phyloP scores from a whole-genome alignment of 768 basidiomycete species.

The Cystofilobasidium ferigula region DNA sequence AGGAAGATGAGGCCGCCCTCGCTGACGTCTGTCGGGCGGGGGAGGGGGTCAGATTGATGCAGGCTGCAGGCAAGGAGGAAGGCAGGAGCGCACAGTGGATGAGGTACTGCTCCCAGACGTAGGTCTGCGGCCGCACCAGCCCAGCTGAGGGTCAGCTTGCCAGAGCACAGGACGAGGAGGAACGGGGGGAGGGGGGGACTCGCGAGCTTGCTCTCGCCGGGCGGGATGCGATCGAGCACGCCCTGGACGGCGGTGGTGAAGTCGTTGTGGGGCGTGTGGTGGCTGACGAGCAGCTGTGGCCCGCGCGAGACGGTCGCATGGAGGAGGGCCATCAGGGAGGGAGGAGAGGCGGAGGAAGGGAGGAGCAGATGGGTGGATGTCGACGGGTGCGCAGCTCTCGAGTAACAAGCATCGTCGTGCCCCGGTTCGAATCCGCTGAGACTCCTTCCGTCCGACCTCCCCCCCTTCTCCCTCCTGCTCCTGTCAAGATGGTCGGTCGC shows the following conservation, averaged over 20 bases:
- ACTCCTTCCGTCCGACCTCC: no score
- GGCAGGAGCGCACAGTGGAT: slow-evolving; percentile 53
- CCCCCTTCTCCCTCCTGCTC: no score
- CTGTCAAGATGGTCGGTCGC: no score
- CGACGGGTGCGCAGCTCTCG: no score
- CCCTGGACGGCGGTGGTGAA: slow-evolving; percentile 86
- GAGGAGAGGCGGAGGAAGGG: background rate
- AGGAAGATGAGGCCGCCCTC: slow-evolving; percentile 78
- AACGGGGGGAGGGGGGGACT: slow-evolving; percentile 14
- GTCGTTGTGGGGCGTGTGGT: slow-evolving; percentile 66
- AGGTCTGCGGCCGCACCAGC: slow-evolving; percentile 45
- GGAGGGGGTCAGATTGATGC: background rate
- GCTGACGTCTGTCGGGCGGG: slow-evolving; percentile 48
- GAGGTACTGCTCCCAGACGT: slow-evolving; percentile 60
- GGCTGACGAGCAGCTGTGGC: slow-evolving; percentile 74
- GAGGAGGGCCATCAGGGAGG: slow-evolving; percentile 45
- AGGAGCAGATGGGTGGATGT: background rate
- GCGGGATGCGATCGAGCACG: slow-evolving; percentile 89
- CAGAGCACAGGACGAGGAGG: slow-evolving; percentile 38
- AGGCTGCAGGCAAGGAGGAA: background rate
- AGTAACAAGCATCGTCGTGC: no score
- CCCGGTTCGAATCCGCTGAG: no score
- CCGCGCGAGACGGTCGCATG: slow-evolving; percentile 72
- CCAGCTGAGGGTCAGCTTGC: background rate
- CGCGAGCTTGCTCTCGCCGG: slow-evolving; percentile 56